Conservation (phyloP, 768 basidiomycete species). For the Boletus eberwhitei region DNA sequence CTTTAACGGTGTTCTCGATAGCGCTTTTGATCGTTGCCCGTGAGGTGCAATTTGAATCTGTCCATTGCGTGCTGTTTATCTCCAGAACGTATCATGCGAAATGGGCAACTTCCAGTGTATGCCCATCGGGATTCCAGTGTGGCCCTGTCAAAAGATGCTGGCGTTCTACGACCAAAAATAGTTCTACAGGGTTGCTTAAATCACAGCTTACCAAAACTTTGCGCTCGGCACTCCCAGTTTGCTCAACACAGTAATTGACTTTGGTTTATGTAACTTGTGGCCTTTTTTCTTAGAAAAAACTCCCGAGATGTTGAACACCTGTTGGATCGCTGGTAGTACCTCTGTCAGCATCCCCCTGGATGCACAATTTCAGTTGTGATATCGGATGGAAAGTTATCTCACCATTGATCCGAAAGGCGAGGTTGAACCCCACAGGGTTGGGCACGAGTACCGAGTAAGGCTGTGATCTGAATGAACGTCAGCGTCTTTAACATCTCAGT, state of each 20-base stretch:
- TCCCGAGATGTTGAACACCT: background rate
- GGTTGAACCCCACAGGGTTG: slow-evolving; percentile 2
- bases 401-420: slow-evolving; percentile 4
- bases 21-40: slow-evolving; percentile 6
- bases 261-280: background rate
- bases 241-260: background rate
- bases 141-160: background rate
- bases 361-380: slow-evolving; percentile 26
- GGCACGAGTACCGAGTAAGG: slow-evolving; percentile 7
- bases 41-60: slow-evolving; percentile 22
- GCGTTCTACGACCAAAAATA: slow-evolving; percentile 3
- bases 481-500: slow-evolving; percentile 1
- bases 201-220: slow-evolving; percentile 12
- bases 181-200: slow-evolving; percentile 4
- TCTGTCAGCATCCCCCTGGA: background rate
- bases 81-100: slow-evolving; percentile 9
- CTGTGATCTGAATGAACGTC: slow-evolving; percentile 11
- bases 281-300: background rate
- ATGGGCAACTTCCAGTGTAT: slow-evolving; percentile 1
- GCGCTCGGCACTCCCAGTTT: background rate
- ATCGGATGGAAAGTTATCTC: slow-evolving; percentile 5
- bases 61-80: slow-evolving; percentile 17
- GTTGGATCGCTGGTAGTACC: background rate
- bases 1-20: slow-evolving; percentile 12
- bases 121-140: background rate